Base-by-base conservation (phyloP, 2,329 filamentous ascomycete genomes). In the Aurifilum marmelostoma region DNA sequence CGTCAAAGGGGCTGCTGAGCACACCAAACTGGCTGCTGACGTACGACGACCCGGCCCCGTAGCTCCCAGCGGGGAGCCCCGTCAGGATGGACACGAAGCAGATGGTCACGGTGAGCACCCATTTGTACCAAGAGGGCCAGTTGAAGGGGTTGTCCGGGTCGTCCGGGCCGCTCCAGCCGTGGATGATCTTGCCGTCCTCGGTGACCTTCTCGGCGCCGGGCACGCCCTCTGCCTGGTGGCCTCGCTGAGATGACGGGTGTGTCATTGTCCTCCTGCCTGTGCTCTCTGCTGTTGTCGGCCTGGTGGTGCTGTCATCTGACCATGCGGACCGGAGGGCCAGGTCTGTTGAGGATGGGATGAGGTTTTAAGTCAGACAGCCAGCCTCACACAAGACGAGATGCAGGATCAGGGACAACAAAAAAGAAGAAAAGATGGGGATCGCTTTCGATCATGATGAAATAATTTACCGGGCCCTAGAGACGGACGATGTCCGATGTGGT, bases 121-220 rank as follows among this genome's bases (percentile, higher is more conserved):
- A 74, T 73, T 87, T 87, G 67, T 77, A 76, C 79, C 81, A 83
- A 0, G 74, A 75, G 0, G 84, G 78, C 83, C 85, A 87, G 74
- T 87, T 87, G 73, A 81, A 82, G 0, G 84, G 84, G 39, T 85
- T 85, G n/a, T 80, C 74, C 0, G 80, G 80, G 67, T 86, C 84
- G 70, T 82, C 75, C 0, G 81, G 78, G 3, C 82, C 78, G 32
- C 83, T 79, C 84, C 83, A 86, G 76, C 78, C 82, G 32, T 86
- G 80, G 2, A 82, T 71, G 60, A 84, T 83, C n/a, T 76, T 69
- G 24, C 80, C 78, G 52, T 79, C 78, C 4, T 75, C 64, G 2
- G 60, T 64, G 32, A 59, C 43, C 52, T 67, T 69, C 24, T 67
- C 67, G 2, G 59, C 64, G 34, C 67, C 67, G 39, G 64, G 64